Evolutionary conservation across 768 basidiomycete genomes (phyloP).

Genomic region (Lactarius sp.): DNA sequence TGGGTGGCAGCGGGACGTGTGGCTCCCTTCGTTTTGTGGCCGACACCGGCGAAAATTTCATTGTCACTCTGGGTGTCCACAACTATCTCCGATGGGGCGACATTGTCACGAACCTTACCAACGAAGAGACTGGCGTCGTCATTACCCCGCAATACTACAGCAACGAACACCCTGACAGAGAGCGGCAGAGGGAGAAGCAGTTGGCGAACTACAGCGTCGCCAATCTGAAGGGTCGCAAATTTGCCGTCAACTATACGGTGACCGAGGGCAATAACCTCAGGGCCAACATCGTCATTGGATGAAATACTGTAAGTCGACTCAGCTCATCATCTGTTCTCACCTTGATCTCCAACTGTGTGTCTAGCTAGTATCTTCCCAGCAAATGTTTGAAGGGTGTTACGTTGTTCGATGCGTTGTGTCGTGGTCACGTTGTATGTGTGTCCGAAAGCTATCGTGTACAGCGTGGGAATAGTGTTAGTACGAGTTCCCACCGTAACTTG

Average conservation of each 20-base stretch:
- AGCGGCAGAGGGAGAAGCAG: background rate
- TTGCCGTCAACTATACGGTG: background rate
- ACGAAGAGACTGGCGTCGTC: background rate
- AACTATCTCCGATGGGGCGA: slow-evolving; percentile 36
- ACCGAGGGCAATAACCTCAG: slow-evolving; percentile 7
- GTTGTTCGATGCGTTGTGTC: too few relatives aligned
- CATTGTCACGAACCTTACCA: slow-evolving; percentile 32
- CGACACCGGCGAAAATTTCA: slow-evolving; percentile 32
- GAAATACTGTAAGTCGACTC: too few relatives aligned
- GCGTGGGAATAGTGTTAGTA: too few relatives aligned
- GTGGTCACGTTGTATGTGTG: too few relatives aligned
- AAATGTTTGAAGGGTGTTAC: too few relatives aligned
- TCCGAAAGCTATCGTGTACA: too few relatives aligned
- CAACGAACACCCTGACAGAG: background rate
- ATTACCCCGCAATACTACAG: slow-evolving; percentile 13
- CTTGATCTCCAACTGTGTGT: too few relatives aligned
- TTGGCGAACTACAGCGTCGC: background rate
- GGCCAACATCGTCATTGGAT: background rate
- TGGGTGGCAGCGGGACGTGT: slow-evolving; percentile 39
- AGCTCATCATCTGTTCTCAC: too few relatives aligned
- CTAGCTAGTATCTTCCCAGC: too few relatives aligned
- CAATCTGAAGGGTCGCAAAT: background rate
- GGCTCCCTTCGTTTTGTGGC: slow-evolving; percentile 35
- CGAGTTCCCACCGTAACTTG: too few relatives aligned
- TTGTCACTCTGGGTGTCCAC: slow-evolving; percentile 38